Evolutionary conservation across 202 grass and related monocot genomes (phyloP).

Genomic region (Carex sylvatica): DNA sequence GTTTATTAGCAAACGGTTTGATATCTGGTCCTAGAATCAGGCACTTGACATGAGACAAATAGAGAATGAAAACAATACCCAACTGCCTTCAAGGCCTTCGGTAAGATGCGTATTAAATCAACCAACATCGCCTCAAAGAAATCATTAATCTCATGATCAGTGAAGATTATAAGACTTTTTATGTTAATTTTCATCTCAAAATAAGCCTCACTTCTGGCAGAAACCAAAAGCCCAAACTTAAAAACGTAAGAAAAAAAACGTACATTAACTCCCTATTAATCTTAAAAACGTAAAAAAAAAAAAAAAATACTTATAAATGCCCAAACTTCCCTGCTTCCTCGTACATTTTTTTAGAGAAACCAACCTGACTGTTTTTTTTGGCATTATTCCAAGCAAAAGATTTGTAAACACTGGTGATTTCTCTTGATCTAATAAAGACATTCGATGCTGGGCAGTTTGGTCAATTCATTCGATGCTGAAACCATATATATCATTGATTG

Average conservation of each 20-base stretch:
- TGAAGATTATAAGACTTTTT: background rate
- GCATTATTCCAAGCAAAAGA: background rate
- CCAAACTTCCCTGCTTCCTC: background rate
- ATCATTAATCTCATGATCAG: background rate
- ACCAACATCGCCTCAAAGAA: background rate
- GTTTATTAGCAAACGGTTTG: background rate
- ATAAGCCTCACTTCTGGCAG: background rate
- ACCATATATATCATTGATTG: slow-evolving; percentile 12
- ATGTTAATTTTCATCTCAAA: background rate
- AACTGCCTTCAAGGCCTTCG: background rate
- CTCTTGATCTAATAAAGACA: background rate
- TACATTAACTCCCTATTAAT: background rate
- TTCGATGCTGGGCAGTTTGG: background rate
- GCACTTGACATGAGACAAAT: background rate
- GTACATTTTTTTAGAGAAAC: background rate
- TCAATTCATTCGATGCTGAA: background rate
- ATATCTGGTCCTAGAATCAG: background rate
- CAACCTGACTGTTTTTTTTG: background rate
- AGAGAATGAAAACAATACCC: background rate
- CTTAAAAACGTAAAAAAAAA: background rate
- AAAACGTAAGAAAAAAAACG: no score
- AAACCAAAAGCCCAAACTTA: no score
- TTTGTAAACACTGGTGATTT: background rate
- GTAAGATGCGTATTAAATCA: background rate
- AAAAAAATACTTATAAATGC: no score